Evolutionary conservation across 176 grass and related monocot species (phyloP).

Genomic region (Paspalum vaginatum): DNA sequence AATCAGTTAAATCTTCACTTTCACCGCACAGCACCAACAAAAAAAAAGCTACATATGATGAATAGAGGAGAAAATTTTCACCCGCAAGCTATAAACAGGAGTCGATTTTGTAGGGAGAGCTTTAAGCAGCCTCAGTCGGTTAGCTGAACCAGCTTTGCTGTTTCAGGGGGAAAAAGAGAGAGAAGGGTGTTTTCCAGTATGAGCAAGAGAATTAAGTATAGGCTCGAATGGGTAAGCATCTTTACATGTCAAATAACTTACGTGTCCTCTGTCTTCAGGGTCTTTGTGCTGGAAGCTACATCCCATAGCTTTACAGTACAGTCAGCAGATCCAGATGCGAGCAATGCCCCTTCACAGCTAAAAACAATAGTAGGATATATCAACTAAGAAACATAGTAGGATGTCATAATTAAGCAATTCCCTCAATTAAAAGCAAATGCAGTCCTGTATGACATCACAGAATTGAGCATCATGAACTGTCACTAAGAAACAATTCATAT

Average conservation of each 20-base stretch:
- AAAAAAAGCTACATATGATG: not conserved
- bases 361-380: slow-evolving; percentile 14
- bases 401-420: slow-evolving; percentile 29
- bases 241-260: slow-evolving; percentile 38
- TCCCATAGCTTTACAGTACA: slow-evolving; percentile 97
- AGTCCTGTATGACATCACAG: not conserved
- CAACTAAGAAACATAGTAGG: too few species aligned
- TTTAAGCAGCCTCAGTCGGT: slow-evolving; percentile 74
- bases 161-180: slow-evolving; percentile 15
- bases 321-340: slow-evolving; percentile 95
- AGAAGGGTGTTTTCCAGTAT: slow-evolving; percentile 14
- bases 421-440: not conserved
- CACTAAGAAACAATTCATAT: not conserved
- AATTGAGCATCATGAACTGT: slow-evolving; percentile 2
- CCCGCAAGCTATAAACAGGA: slow-evolving; percentile 82
- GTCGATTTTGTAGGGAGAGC: slow-evolving; percentile 90
- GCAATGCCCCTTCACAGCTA: slow-evolving; percentile 91
- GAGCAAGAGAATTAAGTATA: slow-evolving; percentile 2
- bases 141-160: slow-evolving; percentile 72
- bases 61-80: slow-evolving; percentile 43
- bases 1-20: slow-evolving; percentile 6
- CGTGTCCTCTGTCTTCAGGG: slow-evolving; percentile 75
- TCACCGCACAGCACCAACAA: not conserved
- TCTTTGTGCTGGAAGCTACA: slow-evolving; percentile 76
- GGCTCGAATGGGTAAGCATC: not conserved